Base-by-base conservation (phyloP, 306 rosid genomes). In the Sechiopsis laciniata region DNA sequence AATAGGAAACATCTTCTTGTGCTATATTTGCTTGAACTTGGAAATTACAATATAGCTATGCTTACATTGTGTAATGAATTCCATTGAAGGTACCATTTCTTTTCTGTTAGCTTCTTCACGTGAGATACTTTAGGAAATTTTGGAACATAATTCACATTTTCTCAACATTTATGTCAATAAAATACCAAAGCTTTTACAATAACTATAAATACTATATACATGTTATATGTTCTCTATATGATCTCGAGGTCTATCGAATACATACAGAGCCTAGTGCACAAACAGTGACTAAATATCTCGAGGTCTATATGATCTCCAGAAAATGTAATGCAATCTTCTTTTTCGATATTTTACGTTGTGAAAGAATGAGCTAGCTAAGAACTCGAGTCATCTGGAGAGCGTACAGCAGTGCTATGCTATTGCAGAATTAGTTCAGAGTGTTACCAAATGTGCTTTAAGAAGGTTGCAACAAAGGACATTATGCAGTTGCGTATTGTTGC, bases 401-500 rank as follows among this genome's bases (percentile, higher is more conserved):
- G 42, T 10, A 13, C 6, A 19, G n/a, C 16, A 13, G 55, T 51
- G 17, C 55, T 51, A 0, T 5, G 19, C 37, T 24, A 14, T n/a
- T 61, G 46, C 10, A 29, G 42, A 6, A 6, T 60, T 26, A 21
- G 37, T 58, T 58, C 37, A 21, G 45, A 61, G 19, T 24, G 11
- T 61, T 26, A 61, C 6, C n/a, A 60, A 24, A 60, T 22, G 17
- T 60, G 71, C 21, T 17, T 35, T 29, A 2, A 16, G 50, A 21
- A 63, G 68, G 29, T n/a, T 61, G 10, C 50, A 17, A 10, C 26
- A 19, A 21, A 56, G 9, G 22, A 17, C 64, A 71, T 93, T 85
- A 90, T 52, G 88, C 80, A 77, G 82, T 76, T 11, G 88, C 98
- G 53, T 85, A 90, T 74, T 66, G 88, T 74, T 66, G 88, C 82